phyloP scores from a whole-genome alignment of 1,284 basidiomycete species.

The Cryptococcus maquisensis region DNA sequence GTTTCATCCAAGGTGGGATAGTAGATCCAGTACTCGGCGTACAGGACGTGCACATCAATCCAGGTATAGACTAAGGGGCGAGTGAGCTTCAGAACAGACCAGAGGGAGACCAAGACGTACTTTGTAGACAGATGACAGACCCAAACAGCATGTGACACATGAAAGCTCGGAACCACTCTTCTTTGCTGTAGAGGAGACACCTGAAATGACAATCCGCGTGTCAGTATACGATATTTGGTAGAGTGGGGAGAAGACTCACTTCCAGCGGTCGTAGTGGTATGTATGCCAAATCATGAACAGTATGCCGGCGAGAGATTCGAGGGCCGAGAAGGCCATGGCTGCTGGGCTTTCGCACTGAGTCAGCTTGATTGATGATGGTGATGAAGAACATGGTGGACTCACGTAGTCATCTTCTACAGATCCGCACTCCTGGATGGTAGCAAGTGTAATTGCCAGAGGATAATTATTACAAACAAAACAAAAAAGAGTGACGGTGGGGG shows the following conservation, averaged over 20 bases:
- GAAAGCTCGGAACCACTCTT: slow-evolving; percentile 30
- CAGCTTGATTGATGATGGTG: neutral
- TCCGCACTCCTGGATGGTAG: neutral
- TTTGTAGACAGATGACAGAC: slow-evolving; percentile 11
- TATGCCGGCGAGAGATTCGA: slow-evolving; percentile 16
- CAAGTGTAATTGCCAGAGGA: too few species aligned
- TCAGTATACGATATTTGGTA: neutral
- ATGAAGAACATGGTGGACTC: neutral
- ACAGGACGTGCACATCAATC: slow-evolving; percentile 19
- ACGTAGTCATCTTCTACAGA: slow-evolving; percentile 11
- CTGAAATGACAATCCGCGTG: slow-evolving; percentile 1
- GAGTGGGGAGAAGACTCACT: slow-evolving; percentile 11
- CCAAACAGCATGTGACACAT: slow-evolving; percentile 27
- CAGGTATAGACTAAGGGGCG: slow-evolving; percentile 9
- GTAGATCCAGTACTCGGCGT: slow-evolving; percentile 25
- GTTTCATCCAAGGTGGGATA: slow-evolving; percentile 12
- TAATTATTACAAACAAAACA: too few species aligned
- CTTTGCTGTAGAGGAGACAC: slow-evolving; percentile 23
- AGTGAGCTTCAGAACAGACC: neutral
- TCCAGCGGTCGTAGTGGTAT: slow-evolving; percentile 33
- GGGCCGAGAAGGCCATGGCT: slow-evolving; percentile 18
- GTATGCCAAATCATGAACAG: slow-evolving; percentile 35
- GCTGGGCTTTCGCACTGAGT: slow-evolving; percentile 8
- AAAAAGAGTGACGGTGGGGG: too few species aligned
- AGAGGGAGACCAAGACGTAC: neutral